Conservation (phyloP, 169 alveolate species). For the Plasmodium ovale region DNA sequence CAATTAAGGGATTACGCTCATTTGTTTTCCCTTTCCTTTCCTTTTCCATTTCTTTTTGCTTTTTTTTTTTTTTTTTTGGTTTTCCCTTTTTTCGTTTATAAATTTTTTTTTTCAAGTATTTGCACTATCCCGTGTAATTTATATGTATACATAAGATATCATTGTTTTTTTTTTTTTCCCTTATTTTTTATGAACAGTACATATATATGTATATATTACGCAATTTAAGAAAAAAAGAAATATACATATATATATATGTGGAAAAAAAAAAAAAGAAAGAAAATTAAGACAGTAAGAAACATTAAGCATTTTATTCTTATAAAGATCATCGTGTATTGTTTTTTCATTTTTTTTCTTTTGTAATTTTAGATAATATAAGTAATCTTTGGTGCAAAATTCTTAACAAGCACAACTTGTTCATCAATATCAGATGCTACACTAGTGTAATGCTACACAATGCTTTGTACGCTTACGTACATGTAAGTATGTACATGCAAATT, state of each 20-base stretch:
- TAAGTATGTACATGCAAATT: not conserved
- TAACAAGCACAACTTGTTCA: constrained; percentile 2
- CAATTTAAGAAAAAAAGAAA: not conserved
- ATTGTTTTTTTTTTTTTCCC: not conserved
- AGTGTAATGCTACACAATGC: constrained; percentile 8
- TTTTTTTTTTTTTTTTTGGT: constrained; percentile 3
- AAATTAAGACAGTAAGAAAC: constrained; percentile 35
- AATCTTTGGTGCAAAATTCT: constrained; percentile 34
- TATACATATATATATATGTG: constrained; percentile 1
- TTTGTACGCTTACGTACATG: not conserved
- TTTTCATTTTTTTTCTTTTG: constrained; percentile 14
- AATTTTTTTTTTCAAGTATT: constrained; percentile 5
- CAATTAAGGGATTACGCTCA: not conserved
- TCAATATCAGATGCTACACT: constrained; percentile 50
- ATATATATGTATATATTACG: not conserved
- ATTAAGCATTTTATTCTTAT: constrained; percentile 32
- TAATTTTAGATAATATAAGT: constrained; percentile 16
- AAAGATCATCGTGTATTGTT: not conserved
- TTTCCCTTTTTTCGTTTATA: not conserved
- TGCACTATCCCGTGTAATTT: constrained; percentile 9
- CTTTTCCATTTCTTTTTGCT: not conserved
- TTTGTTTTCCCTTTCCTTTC: too few relatives aligned
- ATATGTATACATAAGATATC: constrained; percentile 22
- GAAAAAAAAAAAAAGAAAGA: constrained; percentile 17
- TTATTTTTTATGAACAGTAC: not conserved